These are phyloP conservation scores for Taxawa tesnikishii DNA, from an alignment of 2,329 filamentous ascomycete species.

Conservation along the genomic window DNA sequence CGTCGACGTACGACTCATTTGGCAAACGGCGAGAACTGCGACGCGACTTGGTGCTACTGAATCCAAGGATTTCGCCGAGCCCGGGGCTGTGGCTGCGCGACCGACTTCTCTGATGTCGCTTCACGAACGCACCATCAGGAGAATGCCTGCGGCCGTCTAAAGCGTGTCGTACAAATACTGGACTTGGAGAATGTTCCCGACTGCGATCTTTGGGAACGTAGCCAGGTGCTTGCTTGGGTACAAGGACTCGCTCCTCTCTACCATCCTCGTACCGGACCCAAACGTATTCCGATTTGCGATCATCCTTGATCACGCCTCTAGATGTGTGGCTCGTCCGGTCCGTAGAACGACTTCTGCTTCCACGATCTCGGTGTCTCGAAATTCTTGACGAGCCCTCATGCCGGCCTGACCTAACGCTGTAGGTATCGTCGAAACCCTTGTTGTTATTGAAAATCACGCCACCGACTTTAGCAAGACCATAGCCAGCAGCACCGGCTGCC, in stretches of 20 bases:
- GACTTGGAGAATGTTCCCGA: constrained; percentile 5
- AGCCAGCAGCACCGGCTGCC: constrained; percentile 41
- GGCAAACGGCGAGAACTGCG: constrained; percentile 5
- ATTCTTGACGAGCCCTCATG: constrained; percentile 16
- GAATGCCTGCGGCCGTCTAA: too few relatives aligned
- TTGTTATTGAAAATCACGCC: constrained; percentile 39
- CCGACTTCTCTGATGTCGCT: constrained; percentile 21
- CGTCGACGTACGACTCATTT: constrained; percentile 7
- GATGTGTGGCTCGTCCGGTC: constrained; percentile 14
- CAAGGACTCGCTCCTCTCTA: too few relatives aligned
- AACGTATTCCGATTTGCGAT: constrained; percentile 11
- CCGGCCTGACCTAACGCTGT: constrained; percentile 44
- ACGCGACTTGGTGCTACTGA: constrained; percentile 7
- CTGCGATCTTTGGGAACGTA: background rate
- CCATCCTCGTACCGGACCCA: constrained; percentile 19
- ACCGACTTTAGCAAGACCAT: constrained; percentile 38
- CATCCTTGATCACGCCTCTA: constrained; percentile 11
- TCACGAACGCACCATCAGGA: background rate
- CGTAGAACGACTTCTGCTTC: background rate
- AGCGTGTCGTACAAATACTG: constrained; percentile 17
- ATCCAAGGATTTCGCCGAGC: constrained; percentile 13
- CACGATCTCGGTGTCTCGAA: constrained; percentile 13
- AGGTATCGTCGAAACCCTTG: constrained; percentile 47
- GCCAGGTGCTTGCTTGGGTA: too few relatives aligned
- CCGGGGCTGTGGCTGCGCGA: constrained; percentile 24